These are phyloP conservation scores for Pestalotiopsis sp. DNA, from an alignment of 2,329 filamentous ascomycete genomes.

Conservation along the genomic window DNA sequence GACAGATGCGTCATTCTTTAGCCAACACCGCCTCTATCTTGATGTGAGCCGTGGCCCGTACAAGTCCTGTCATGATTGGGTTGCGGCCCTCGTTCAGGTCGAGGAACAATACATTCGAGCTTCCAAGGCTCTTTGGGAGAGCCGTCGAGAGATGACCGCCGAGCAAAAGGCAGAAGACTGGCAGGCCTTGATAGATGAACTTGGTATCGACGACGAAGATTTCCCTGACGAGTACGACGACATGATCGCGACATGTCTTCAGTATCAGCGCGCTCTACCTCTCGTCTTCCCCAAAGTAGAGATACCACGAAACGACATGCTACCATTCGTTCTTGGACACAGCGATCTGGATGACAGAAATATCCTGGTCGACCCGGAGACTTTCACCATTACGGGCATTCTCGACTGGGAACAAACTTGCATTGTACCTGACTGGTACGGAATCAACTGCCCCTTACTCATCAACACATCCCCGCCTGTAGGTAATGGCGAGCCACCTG, in stretches of 20 bases:
- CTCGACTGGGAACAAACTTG: constrained; percentile 10
- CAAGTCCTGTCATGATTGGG: not conserved
- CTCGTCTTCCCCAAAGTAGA: not conserved
- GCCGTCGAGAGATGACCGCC: not conserved
- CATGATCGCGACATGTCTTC: not conserved
- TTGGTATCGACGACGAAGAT: not conserved
- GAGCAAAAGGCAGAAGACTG: not conserved
- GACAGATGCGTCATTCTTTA: not conserved
- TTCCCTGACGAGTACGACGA: not conserved
- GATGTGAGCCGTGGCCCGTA: not conserved
- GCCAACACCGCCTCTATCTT: not conserved
- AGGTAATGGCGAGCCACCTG: not conserved
- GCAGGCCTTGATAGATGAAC: not conserved
- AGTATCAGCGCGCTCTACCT: not conserved
- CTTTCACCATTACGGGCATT: not conserved
- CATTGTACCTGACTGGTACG: not conserved
- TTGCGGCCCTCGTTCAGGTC: not conserved
- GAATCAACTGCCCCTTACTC: not conserved
- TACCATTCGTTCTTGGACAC: not conserved
- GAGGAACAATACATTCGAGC: not conserved
- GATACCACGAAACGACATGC: not conserved
- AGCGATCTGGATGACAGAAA: not conserved
- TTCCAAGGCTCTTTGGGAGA: not conserved
- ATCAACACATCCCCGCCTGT: not conserved
- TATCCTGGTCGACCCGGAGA: constrained; percentile 4